These are phyloP conservation scores for Nyssa sinensis DNA, from an alignment of 148 eudicot species.

Conservation along the genomic window DNA sequence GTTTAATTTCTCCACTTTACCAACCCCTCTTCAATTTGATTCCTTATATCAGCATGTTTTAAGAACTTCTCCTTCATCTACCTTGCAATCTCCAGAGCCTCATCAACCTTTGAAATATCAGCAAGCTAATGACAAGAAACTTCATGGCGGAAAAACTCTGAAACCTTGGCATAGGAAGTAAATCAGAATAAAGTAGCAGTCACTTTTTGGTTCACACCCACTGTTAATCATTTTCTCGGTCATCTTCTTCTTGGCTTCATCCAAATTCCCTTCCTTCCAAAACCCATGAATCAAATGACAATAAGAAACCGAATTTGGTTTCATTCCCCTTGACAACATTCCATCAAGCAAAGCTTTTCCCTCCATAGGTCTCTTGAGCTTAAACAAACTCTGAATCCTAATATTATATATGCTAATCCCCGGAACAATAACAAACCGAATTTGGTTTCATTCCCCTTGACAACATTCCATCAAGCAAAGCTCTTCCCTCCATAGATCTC, in stretches of 20 bases:
- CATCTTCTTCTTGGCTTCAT: constrained; percentile 69
- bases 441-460: constrained; percentile 61
- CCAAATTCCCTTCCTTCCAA: constrained; percentile 67
- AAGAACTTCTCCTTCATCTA: constrained; percentile 66
- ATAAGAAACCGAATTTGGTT: constrained; percentile 56
- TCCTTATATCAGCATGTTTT: constrained; percentile 57
- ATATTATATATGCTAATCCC: constrained; percentile 53
- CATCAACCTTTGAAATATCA: constrained; percentile 58
- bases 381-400: constrained; percentile 78
- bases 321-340: constrained; percentile 51
- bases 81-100: constrained; percentile 64
- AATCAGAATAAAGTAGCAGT: constrained; percentile 67
- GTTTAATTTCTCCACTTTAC: constrained; percentile 28
- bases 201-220: constrained; percentile 44
- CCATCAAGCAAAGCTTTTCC: constrained; percentile 80
- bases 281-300: constrained; percentile 68
- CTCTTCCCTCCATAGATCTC: constrained; percentile 70
- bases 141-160: constrained; percentile 73
- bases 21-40: constrained; percentile 62
- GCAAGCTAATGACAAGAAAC: constrained; percentile 72
- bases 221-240: constrained; percentile 44
- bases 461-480: constrained; percentile 65
- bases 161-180: constrained; percentile 58
- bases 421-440: constrained; percentile 35
- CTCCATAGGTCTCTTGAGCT: constrained; percentile 61